Conservation (phyloP, 805 yeast species). For the Peterozyma toletana region DNA sequence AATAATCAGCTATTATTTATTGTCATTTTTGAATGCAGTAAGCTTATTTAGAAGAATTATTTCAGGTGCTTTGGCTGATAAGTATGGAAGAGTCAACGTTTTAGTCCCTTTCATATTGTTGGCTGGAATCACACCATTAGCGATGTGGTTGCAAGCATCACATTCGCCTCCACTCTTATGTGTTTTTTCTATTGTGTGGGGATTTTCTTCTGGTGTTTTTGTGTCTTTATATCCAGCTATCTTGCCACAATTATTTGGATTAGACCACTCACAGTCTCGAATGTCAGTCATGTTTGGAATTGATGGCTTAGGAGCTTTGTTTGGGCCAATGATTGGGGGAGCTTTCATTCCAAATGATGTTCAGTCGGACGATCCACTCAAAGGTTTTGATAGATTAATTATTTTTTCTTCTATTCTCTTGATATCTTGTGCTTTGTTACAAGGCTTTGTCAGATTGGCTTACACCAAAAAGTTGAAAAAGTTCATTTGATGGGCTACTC, state of each 20-base stretch:
- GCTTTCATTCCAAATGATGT: constrained; percentile 20
- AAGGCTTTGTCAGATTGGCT: neutral
- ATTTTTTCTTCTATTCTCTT: constrained; percentile 24
- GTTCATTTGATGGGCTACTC: neutral
- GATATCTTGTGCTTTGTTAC: constrained; percentile 10
- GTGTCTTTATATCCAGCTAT: constrained; percentile 26
- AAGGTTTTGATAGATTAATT: constrained; percentile 21
- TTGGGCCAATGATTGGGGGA: constrained; percentile 29
- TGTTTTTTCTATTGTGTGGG: constrained; percentile 24
- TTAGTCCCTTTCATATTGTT: constrained; percentile 20
- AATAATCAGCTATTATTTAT: constrained; percentile 2
- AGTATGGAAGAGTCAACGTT: constrained; percentile 37
- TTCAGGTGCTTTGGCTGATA: constrained; percentile 40
- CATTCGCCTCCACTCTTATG: constrained; percentile 11
- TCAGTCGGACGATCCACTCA: constrained; percentile 6
- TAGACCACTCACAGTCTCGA: constrained; percentile 22
- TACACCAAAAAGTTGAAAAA: neutral
- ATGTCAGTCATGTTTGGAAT: constrained; percentile 20
- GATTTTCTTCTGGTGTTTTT: constrained; percentile 24
- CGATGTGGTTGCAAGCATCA: constrained; percentile 25
- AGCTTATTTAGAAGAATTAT: constrained; percentile 44
- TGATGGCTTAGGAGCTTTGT: constrained; percentile 21
- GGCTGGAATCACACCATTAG: constrained; percentile 21
- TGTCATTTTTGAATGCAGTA: constrained; percentile 25
- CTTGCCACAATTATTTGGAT: constrained; percentile 25